Evolutionary conservation across 371 early-diverging fungal genomes (phyloP), one percentile per base, ranked within the genome.

Genomic region (Mortierella sp.): DNA sequence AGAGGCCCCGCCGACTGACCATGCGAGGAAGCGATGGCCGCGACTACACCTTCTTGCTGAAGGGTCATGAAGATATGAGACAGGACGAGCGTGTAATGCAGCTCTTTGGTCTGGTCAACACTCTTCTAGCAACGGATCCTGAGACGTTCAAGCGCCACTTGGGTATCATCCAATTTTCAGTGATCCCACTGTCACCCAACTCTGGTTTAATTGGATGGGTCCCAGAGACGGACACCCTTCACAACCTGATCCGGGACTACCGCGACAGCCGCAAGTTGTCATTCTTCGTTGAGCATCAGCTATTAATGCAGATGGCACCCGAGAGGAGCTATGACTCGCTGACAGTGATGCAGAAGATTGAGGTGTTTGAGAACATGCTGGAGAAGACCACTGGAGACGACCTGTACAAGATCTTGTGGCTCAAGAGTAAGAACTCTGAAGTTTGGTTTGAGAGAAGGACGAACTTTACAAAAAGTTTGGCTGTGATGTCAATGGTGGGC

Each of bases 81-180:
- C 98, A 98, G 81, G 99, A 99, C 80, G 99, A 99, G 82, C 91
- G 99, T 54, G 98, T 96, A 7, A 99, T 99, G 98, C 99, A 99
- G 76, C 80, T 98, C 50, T 99, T 99, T 86, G 98, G 96, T 1
- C 90, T 99, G 14, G 93, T 98, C 55, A 99, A 98, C 80, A 96
- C 95, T 13, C 78, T 98, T 21, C 87, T 99, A 2, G 82, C 82
- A 12, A 83, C 87, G 2, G 97, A 98, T 73, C 83, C 94, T 2
- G 97, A 98, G 68, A 96, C 97, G 0, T 93, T 96, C 80, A 94
- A 95, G 67, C 90, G 98, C 1, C 96, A 96, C 65, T 81, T 99
- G 34, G 87, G 81, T 39, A 99, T 99, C 62, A 93, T 94, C 60
- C 88, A 93, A 45, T 98, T 90, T 80, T 90, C 97, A 10, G 97